These are phyloP conservation scores for Phytophthora citricola DNA, from an alignment of 352 stramenopile genomes.

Conservation along the genomic window DNA sequence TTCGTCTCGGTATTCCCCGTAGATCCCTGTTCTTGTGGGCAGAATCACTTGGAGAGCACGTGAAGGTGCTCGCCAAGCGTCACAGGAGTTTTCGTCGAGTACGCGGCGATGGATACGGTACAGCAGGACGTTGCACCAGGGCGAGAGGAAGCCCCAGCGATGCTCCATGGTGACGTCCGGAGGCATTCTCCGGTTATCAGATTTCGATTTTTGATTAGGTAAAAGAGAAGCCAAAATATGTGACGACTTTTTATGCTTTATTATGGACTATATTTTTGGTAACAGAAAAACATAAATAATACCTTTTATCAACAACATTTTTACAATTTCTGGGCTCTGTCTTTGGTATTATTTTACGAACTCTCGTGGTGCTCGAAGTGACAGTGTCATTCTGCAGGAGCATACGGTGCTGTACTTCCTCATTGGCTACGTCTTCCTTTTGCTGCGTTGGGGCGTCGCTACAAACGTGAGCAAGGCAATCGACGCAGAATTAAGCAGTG, in stretches of 20 bases:
- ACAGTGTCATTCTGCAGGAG: constrained; percentile 53
- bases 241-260: too few relatives aligned
- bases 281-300: too few relatives aligned
- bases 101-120: constrained; percentile 14
- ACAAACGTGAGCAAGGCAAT: constrained; percentile 26
- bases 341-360: background rate
- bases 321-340: too few relatives aligned
- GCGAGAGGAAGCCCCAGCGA: constrained; percentile 19
- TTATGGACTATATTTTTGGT: background rate
- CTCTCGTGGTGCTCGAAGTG: constrained; percentile 29
- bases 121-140: constrained; percentile 14
- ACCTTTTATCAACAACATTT: too few relatives aligned
- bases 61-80: background rate
- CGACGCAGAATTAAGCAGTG: background rate
- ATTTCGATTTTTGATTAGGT: background rate
- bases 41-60: constrained; percentile 13
- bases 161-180: constrained; percentile 4
- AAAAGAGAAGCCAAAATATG: background rate
- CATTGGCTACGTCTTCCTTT: constrained; percentile 43
- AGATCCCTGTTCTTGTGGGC: constrained; percentile 1
- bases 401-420: constrained; percentile 42
- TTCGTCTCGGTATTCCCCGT: constrained; percentile 14
- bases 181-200: constrained; percentile 10
- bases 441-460: constrained; percentile 35
- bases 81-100: background rate